Percentiles rank a stretch among this genome's conserved stretches.
phyloP scores from a whole-genome alignment of 2,329 filamentous ascomycete genomes.

The Ascochyta fabae region DNA sequence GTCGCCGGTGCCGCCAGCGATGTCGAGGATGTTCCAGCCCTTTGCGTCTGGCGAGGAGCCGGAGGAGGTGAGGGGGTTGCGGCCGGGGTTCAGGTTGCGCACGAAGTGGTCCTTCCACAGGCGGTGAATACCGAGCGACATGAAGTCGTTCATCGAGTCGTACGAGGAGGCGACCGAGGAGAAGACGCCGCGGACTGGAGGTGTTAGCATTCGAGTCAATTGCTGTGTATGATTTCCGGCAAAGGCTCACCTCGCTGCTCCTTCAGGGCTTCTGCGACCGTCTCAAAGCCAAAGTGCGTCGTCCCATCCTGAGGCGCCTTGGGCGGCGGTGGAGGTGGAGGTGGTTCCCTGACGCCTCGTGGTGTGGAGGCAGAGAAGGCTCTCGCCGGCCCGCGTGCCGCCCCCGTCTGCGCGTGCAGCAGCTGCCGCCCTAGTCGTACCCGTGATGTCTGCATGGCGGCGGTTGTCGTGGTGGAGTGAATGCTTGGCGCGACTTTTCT shows the following conservation, averaged over 20 bases:
- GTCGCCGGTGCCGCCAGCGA: slow-evolving; percentile 95
- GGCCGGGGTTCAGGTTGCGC: slow-evolving; percentile 84
- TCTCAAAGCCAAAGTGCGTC: slow-evolving; percentile 92
- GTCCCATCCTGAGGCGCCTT: slow-evolving; percentile 54
- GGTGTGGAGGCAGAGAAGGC: slow-evolving; percentile 58
- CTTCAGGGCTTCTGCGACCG: slow-evolving; percentile 81
- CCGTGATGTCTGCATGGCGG: slow-evolving; percentile 39
- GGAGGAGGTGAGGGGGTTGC: slow-evolving; percentile 49
- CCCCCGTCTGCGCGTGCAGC: slow-evolving; percentile 28
- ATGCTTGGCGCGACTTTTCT: slow-evolving; percentile 41
- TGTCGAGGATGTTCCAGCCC: slow-evolving; percentile 83
- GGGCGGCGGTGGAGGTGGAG: slow-evolving; percentile 46
- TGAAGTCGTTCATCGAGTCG: slow-evolving; percentile 98
- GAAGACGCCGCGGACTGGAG: slow-evolving; percentile 82
- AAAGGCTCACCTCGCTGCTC: slow-evolving; percentile 63
- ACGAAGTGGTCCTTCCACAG: slow-evolving; percentile 99
- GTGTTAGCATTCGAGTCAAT: neutral
- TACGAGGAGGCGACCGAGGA: slow-evolving; percentile 93
- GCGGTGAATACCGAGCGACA: slow-evolving; percentile 96
- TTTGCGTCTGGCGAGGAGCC: slow-evolving; percentile 28
- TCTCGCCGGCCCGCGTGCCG: slow-evolving; percentile 47
- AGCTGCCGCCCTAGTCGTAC: slow-evolving; percentile 40
- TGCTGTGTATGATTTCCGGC: neutral
- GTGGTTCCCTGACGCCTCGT: slow-evolving; percentile 40
- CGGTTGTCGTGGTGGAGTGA: slow-evolving; percentile 20